phyloP scores from a whole-genome alignment of 2,329 filamentous ascomycete genomes.

The Zymoseptoria ardabiliae region DNA sequence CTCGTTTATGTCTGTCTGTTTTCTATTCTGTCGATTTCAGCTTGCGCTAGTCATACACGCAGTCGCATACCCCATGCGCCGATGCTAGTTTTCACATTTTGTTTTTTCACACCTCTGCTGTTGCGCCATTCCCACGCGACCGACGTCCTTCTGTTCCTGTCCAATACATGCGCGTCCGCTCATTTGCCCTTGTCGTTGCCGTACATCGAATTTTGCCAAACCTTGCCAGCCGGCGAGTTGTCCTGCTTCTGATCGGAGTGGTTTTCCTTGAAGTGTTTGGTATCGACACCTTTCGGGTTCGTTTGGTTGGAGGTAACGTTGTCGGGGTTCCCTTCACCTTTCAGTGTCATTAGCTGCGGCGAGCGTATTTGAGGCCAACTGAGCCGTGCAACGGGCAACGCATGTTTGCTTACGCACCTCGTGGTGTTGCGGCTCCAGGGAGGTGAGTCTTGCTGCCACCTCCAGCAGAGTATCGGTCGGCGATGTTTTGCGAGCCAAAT shows the following conservation, averaged over 20 bases:
- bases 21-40: neutral
- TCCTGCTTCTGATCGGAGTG: constrained; percentile 25
- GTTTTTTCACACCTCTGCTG: neutral
- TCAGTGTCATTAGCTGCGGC: neutral
- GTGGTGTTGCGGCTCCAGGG: constrained; percentile 28
- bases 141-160: neutral
- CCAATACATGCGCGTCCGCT: neutral
- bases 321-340: constrained; percentile 20
- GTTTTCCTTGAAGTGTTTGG: constrained; percentile 27
- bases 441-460: constrained; percentile 30
- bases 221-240: constrained; percentile 16
- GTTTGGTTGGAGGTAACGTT: constrained; percentile 18
- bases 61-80: neutral
- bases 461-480: constrained; percentile 27
- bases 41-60: neutral
- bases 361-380: neutral
- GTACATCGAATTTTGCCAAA: constrained; percentile 27
- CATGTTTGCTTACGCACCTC: constrained; percentile 17
- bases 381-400: neutral
- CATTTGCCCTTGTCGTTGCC: constrained; percentile 32
- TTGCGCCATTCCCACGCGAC: neutral
- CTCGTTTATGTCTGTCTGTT: neutral
- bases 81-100: neutral
- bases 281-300: constrained; percentile 26
- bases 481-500: constrained; percentile 29